Evolutionary conservation across 192 early-diverging fungal species (phyloP).

Genomic region (Coemansia sp.): DNA sequence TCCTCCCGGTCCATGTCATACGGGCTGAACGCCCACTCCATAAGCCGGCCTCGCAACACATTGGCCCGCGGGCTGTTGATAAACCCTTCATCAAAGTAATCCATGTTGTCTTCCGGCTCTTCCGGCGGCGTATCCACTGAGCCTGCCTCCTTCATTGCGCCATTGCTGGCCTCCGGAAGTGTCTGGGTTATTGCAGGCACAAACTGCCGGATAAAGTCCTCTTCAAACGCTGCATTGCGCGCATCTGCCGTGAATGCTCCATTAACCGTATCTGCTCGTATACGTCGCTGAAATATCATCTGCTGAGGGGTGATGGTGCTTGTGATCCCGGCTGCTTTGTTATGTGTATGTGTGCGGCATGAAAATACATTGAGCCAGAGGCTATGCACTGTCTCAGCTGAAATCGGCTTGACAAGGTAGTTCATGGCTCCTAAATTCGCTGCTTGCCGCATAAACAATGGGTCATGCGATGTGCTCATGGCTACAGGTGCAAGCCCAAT

Average conservation of each 20-base stretch:
- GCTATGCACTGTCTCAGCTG: slow-evolving; percentile 49
- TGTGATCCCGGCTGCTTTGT: neutral
- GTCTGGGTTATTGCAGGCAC: slow-evolving; percentile 45
- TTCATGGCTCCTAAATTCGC: slow-evolving; percentile 51
- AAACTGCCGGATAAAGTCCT: slow-evolving; percentile 56
- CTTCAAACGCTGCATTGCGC: slow-evolving; percentile 49
- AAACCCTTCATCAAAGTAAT: slow-evolving; percentile 31
- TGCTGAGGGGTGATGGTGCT: slow-evolving; percentile 23
- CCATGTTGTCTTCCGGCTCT: slow-evolving; percentile 14
- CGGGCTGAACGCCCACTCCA: slow-evolving; percentile 72
- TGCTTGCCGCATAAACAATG: slow-evolving; percentile 51
- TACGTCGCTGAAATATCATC: slow-evolving; percentile 46
- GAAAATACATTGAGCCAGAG: slow-evolving; percentile 56
- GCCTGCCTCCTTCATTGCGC: neutral
- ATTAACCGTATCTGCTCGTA: slow-evolving; percentile 41
- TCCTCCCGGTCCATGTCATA: slow-evolving; percentile 62
- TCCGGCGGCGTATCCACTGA: slow-evolving; percentile 5
- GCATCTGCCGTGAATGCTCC: slow-evolving; percentile 40
- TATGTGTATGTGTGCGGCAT: slow-evolving; percentile 29
- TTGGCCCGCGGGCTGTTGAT: slow-evolving; percentile 34
- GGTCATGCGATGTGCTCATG: slow-evolving; percentile 51
- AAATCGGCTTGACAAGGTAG: slow-evolving; percentile 56
- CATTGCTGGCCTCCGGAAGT: slow-evolving; percentile 10
- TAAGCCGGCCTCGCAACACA: slow-evolving; percentile 56
- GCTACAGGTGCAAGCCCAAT: slow-evolving; percentile 31